Evolutionary conservation across 2,329 filamentous ascomycete genomes (phyloP).

Genomic region (Fusarium poae): DNA sequence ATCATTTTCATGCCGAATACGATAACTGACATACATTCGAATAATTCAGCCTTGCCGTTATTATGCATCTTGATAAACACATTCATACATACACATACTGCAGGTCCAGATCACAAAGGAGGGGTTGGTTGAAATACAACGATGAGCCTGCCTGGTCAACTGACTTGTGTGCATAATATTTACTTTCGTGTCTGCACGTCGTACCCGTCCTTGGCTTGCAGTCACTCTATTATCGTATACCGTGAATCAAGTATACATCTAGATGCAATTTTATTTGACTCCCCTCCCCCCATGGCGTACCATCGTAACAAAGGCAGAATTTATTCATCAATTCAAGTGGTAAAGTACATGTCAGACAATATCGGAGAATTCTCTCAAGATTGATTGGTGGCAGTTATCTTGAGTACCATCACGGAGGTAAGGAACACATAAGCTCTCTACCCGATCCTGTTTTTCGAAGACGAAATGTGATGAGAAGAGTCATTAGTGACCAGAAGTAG

Average conservation of each 20-base stretch:
- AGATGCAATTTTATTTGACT: neutral
- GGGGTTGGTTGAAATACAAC: constrained; percentile 4
- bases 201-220: neutral
- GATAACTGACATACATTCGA: constrained; percentile 5
- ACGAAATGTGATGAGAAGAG: neutral
- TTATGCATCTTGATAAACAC: neutral
- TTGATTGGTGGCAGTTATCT: neutral
- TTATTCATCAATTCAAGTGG: neutral
- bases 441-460: neutral
- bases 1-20: neutral
- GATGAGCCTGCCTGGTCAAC: neutral
- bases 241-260: neutral
- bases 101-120: constrained; percentile 15
- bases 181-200: constrained; percentile 4
- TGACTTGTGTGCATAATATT: constrained; percentile 6
- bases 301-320: neutral
- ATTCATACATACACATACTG: neutral
- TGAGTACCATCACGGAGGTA: neutral
- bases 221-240: neutral
- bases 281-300: neutral
- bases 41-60: constrained; percentile 22
- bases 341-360: neutral
- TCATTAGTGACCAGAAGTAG: neutral
- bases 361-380: constrained; percentile 9
- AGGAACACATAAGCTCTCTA: neutral